phyloP scores from a whole-genome alignment of 2,329 filamentous ascomycete species.

The Pseudocercospora cruenta region DNA sequence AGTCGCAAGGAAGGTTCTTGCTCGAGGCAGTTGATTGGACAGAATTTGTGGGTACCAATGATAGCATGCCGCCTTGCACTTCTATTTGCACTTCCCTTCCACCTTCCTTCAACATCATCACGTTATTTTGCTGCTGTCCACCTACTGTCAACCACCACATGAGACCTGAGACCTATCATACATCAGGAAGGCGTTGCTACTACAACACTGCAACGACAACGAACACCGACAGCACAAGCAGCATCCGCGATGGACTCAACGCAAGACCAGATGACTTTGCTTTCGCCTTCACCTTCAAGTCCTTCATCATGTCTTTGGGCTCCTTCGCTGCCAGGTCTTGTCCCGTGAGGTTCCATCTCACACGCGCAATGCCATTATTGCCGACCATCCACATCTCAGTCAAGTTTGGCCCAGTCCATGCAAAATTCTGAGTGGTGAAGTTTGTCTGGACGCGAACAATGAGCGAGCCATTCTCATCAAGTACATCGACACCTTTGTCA shows the following conservation, averaged over 20 bases:
- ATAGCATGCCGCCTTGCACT: too few relatives aligned
- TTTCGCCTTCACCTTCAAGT: not conserved
- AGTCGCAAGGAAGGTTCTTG: too few relatives aligned
- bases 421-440: constrained; percentile 51
- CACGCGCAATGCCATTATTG: constrained; percentile 44
- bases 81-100: too few relatives aligned
- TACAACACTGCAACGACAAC: not conserved
- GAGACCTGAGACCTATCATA: too few relatives aligned
- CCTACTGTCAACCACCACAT: too few relatives aligned
- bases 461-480: constrained; percentile 44
- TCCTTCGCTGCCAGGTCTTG: constrained; percentile 31
- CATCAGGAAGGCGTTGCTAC: too few relatives aligned
- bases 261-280: not conserved
- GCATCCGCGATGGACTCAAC: not conserved
- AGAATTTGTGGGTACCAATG: too few relatives aligned
- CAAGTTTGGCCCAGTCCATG: constrained; percentile 46
- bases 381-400: constrained; percentile 48
- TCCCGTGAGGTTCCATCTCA: constrained; percentile 44
- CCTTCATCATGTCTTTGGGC: too few relatives aligned
- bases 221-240: not conserved
- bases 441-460: constrained; percentile 48
- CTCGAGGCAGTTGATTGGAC: too few relatives aligned
- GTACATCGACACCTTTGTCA: constrained; percentile 46
- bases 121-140: too few relatives aligned
- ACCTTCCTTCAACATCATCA: too few relatives aligned